Percentiles rank a stretch among this genome's conserved stretches.
phyloP scores from a whole-genome alignment of 257 asterid genomes.

The Verbena officinalis region DNA sequence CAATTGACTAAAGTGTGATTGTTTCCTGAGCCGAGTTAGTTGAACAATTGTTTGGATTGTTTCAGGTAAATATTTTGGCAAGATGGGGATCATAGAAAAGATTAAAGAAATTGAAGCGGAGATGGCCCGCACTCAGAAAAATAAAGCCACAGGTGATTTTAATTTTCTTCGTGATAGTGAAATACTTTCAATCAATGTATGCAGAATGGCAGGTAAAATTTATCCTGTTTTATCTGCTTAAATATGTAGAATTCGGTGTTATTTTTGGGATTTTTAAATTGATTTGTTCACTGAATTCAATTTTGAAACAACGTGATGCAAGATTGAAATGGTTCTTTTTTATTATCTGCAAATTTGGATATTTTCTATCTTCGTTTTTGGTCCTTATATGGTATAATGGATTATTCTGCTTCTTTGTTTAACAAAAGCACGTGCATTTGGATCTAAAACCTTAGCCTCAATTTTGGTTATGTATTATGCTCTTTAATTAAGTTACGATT shows the following conservation, averaged over 20 bases:
- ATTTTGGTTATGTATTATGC: not conserved
- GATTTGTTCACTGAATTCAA: not conserved
- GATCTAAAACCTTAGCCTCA: not conserved
- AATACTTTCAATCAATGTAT: not conserved
- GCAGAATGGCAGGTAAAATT: not conserved
- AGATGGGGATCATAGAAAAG: slow-evolving; percentile 72
- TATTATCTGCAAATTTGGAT: not conserved
- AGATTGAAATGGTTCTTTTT: not conserved
- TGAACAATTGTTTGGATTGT: not conserved
- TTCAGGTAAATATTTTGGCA: not conserved
- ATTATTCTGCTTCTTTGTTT: not conserved
- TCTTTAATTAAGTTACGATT: not conserved
- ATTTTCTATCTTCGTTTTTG: not conserved
- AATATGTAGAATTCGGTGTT: not conserved
- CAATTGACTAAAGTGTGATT: not conserved
- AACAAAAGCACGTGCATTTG: not conserved
- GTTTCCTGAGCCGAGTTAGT: too few species aligned
- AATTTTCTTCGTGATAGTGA: too few species aligned
- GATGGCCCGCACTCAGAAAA: slow-evolving; percentile 87
- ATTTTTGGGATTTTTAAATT: not conserved
- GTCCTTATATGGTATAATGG: not conserved
- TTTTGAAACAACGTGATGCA: not conserved
- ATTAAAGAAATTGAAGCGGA: slow-evolving; percentile 82
- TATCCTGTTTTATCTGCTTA: not conserved
- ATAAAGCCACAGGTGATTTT: slow-evolving; percentile 71